These are phyloP conservation scores for Metroxylon sagu DNA, from an alignment of 176 grass and related monocot genomes.

Conservation along the genomic window DNA sequence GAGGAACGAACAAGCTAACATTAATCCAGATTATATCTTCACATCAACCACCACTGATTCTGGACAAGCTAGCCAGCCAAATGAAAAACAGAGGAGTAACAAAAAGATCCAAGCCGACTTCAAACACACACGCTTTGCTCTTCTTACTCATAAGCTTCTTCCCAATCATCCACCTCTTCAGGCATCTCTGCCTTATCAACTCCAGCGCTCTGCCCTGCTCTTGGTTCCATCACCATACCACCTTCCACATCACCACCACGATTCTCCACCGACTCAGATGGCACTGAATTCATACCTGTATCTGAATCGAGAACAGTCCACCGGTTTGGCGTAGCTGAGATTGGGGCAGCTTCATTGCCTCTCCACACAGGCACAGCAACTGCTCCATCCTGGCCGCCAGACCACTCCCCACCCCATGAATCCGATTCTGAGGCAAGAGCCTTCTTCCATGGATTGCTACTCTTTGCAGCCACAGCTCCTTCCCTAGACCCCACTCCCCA, in stretches of 20 bases:
- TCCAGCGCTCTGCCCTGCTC: background rate
- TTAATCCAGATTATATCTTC: too few species aligned
- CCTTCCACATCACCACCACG: background rate
- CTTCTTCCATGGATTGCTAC: constrained; percentile 70
- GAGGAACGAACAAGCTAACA: too few species aligned
- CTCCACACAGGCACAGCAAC: constrained; percentile 20
- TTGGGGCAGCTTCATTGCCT: constrained; percentile 12
- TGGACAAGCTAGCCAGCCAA: too few species aligned
- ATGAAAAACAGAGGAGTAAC: too few species aligned
- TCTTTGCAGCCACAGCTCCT: constrained; percentile 30
- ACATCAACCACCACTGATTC: too few species aligned
- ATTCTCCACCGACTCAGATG: constrained; percentile 1
- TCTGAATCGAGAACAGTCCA: constrained; percentile 71
- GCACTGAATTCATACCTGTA: constrained; percentile 14
- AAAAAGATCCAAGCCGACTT: too few species aligned
- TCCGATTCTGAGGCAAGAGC: constrained; percentile 35
- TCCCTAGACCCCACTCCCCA: constrained; percentile 36
- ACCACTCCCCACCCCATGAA: constrained; percentile 39
- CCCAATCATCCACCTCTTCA: constrained; percentile 76
- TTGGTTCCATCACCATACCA: constrained; percentile 9
- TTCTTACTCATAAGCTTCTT: constrained; percentile 67
- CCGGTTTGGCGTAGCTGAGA: constrained; percentile 35
- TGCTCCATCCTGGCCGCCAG: constrained; percentile 29
- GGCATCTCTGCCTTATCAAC: constrained; percentile 28
- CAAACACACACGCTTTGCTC: background rate